Base-by-base conservation (phyloP, 805 yeast genomes). In the Zygosaccharomyces lentus region DNA sequence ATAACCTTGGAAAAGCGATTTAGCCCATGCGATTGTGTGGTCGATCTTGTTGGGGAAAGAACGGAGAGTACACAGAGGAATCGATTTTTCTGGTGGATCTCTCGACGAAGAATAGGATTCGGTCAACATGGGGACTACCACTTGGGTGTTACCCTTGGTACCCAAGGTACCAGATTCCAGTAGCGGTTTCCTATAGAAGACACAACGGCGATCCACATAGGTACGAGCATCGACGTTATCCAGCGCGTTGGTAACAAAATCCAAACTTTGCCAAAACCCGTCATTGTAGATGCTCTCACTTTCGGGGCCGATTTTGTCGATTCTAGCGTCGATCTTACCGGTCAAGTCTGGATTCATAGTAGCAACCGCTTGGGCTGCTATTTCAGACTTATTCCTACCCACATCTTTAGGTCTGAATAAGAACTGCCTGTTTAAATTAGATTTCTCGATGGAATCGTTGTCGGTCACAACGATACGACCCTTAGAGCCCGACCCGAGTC, bases 1-100 rank as follows among this genome's bases (percentile, higher is more conserved):
- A 61, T 81, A 88, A 16, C 93, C 96, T 73, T 86, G 93, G 76
- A 93, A 93, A 62, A 88, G 74, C 15, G 89, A 82, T 71, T 95
- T 95, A 12, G 98, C 96, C 99, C 99, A 93, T 5, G 99, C 98
- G 70, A 93, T 93, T 1, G 99, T 93, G 64, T 93, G 99, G 65
- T 93, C 99, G 59, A 93, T 93, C 70, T 91, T 91, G 69, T 89
- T 87, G 47, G 99, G 99, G 83, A 93, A 93, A 3, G 96, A 87
- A 70, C 98, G 82, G 64, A 93, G 76, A 2, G 99, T 93, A 77
- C 99, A 93, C 61, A 93, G 76, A 26, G 99, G 99, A 61, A 93
- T 90, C 3, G 96, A 82, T 69, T 89, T 89, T 73, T 93, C 99
- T 31, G 99, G 99, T 36, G 99, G 99, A 69, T 93, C 99, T 66